These are phyloP conservation scores for Cryptosporidium canis DNA, from an alignment of 169 alveolate genomes.

Conservation along the genomic window DNA sequence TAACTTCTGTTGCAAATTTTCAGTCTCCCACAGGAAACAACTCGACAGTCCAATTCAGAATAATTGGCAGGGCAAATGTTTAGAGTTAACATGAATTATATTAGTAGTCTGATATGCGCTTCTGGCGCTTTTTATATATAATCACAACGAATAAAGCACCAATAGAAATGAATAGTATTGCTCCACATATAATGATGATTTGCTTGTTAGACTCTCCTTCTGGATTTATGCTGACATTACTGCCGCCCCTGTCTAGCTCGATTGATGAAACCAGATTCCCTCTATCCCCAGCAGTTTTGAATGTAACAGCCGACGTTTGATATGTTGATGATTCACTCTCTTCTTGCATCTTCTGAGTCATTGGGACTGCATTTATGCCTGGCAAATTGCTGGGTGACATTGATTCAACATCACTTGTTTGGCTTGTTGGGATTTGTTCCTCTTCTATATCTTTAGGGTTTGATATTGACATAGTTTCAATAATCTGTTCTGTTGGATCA, in stretches of 20 bases:
- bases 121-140: conserved; percentile 34
- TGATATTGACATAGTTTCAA: conserved; percentile 68
- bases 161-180: conserved; percentile 4
- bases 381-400: conserved; percentile 3
- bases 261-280: conserved; percentile 45
- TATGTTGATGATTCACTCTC: neutral
- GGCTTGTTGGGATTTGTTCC: neutral
- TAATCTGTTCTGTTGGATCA: conserved; percentile 62
- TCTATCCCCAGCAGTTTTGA: neutral
- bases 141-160: conserved; percentile 19
- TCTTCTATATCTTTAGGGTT: conserved; percentile 32
- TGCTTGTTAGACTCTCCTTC: neutral
- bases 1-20: conserved; percentile 27
- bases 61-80: neutral
- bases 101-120: neutral
- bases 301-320: conserved; percentile 31
- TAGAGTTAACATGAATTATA: neutral
- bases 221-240: neutral
- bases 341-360: conserved; percentile 51
- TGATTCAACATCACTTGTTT: neutral
- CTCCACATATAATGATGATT: conserved; percentile 22
- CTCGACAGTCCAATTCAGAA: conserved; percentile 1
- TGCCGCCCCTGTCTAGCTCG: conserved; percentile 7
- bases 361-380: conserved; percentile 30
- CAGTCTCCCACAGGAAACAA: conserved; percentile 63